Base-by-base conservation (phyloP, 2,329 filamentous ascomycete species). In the Alternaria longipes region DNA sequence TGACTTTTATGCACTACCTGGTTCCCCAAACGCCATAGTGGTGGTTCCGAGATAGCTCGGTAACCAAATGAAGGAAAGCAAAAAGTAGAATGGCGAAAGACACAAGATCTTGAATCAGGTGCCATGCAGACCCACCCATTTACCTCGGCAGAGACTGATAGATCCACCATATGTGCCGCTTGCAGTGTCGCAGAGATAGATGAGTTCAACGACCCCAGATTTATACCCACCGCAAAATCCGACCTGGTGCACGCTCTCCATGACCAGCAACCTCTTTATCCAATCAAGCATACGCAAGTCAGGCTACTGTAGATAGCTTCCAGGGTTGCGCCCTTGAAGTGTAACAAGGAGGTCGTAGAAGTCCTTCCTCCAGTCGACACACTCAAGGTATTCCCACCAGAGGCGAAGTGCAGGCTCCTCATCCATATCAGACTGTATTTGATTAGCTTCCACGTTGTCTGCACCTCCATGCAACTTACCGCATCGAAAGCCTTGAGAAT, bases 321-420 rank as follows among this genome's bases (percentile, higher is more conserved):
- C 26, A 3, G 44, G 18, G 8, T 58, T 38, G 26, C 68, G 68
- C 44, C 58, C 55, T 44, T 73, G 70, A 9, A 73, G 56, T 11
- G 55, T 59, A 8, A 80, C 76, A 8, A 84, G 73, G 67, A 77
- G 70, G 5, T 78, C 66, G 62, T 83, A 83, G 70, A 84, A 81
- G 3, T 73, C 74, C 11, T 62, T 54, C 47, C 81, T 79, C 69
- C 77, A 84, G 14, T 72, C 71, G 3, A 79, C 72, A 58, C 81
- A 84, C 67, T 82, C 65, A 28, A 84, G 71, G 52, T 84, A 84
- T 70, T 84, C 81, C 79, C 80, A 83, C 78, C 78, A 82, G 24
- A 84, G 74, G 18, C 82, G 74, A 8, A 84, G 69, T 6, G 81
- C 81, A 0, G 78, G 77, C 11, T 76, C 73, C 6, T 75, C 69